Evolutionary conservation across 768 basidiomycete genomes (phyloP).

Genomic region (Mycena alexandri): DNA sequence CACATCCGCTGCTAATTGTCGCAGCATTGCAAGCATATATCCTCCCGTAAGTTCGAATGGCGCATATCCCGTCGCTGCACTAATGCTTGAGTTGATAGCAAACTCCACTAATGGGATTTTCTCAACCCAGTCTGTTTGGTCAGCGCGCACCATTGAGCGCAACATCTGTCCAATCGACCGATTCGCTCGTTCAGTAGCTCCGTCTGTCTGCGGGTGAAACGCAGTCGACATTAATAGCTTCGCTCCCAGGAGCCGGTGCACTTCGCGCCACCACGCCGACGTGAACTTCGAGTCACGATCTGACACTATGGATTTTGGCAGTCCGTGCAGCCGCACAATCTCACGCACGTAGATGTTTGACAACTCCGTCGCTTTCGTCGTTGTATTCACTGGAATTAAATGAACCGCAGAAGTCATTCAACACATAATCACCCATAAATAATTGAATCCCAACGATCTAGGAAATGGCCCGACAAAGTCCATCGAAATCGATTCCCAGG

Average conservation of each 20-base stretch:
- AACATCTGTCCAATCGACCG: no score
- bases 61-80: no score
- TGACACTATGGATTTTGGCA: background rate
- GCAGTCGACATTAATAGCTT: constrained; percentile 9
- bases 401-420: background rate
- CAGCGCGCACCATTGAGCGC: no score
- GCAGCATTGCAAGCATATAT: no score
- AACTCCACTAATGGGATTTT: no score
- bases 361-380: background rate
- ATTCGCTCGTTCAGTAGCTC: no score
- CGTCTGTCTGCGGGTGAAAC: background rate
- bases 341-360: background rate
- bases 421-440: background rate
- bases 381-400: background rate
- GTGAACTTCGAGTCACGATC: background rate
- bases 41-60: no score
- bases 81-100: no score
- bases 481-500: background rate
- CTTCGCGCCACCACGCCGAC: constrained; percentile 1
- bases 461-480: background rate
- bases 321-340: background rate
- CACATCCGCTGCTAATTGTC: no score
- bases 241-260: background rate
- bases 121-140: no score
- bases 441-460: background rate